Evolutionary conservation across 129 eudicot species (phyloP).

Genomic region (Ambrosia trifida): DNA sequence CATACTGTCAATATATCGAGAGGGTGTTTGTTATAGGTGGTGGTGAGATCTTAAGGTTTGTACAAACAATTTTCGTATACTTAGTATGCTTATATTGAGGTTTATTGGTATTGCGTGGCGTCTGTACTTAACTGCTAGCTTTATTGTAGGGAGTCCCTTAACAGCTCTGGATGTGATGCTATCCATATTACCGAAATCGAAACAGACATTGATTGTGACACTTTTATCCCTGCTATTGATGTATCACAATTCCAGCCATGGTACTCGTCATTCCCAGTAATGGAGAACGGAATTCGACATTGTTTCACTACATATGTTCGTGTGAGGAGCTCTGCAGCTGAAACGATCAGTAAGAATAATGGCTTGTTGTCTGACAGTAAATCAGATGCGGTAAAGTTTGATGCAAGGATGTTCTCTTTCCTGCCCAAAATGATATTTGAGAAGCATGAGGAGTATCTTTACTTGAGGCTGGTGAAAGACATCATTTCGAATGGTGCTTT

Average conservation of each 20-base stretch:
- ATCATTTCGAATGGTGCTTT: slow-evolving; percentile 66
- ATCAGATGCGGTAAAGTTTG: slow-evolving; percentile 40
- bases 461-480: slow-evolving; percentile 72
- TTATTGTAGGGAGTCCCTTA: slow-evolving; percentile 83
- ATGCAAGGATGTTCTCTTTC: slow-evolving; percentile 51
- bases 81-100: background rate
- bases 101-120: background rate
- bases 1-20: slow-evolving; percentile 69
- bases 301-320: slow-evolving; percentile 78
- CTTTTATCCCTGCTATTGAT: slow-evolving; percentile 78
- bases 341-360: slow-evolving; percentile 23
- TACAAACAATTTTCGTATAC: slow-evolving; percentile 14
- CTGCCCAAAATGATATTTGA: slow-evolving; percentile 76
- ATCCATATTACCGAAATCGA: slow-evolving; percentile 87
- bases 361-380: slow-evolving; percentile 31
- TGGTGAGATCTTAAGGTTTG: slow-evolving; percentile 78
- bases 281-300: slow-evolving; percentile 58
- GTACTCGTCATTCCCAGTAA: slow-evolving; percentile 68
- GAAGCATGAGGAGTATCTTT: slow-evolving; percentile 79
- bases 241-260: slow-evolving; percentile 77
- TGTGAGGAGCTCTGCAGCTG: slow-evolving; percentile 46
- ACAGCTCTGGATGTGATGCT: slow-evolving; percentile 80
- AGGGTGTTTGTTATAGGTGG: slow-evolving; percentile 92
- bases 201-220: slow-evolving; percentile 65
- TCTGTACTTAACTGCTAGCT: slow-evolving; percentile 14